Conservation (phyloP, 768 basidiomycete species). For the Leccinum imitatum region DNA sequence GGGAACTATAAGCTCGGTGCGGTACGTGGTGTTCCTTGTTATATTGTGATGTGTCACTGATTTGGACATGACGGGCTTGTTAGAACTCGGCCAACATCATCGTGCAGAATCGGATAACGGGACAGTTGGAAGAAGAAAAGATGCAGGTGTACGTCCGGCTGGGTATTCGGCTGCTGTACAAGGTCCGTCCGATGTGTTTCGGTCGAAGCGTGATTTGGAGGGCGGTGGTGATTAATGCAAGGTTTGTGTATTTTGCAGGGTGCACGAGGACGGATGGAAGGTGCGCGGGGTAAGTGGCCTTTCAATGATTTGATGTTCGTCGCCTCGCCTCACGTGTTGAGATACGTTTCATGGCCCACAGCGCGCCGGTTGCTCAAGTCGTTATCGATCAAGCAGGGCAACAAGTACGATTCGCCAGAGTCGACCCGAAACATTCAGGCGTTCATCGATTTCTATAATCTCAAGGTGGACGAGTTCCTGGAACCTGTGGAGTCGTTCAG, state of each 20-base stretch:
- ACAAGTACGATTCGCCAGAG: slow-evolving; percentile 86
- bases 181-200: slow-evolving; percentile 40
- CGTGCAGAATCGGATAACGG: slow-evolving; percentile 90
- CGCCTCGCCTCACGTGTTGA: neutral
- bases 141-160: slow-evolving; percentile 94
- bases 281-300: slow-evolving; percentile 63
- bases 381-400: slow-evolving; percentile 88
- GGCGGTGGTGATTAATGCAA: neutral
- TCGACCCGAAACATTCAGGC: slow-evolving; percentile 80
- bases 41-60: neutral
- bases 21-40: slow-evolving; percentile 39
- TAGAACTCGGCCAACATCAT: slow-evolving; percentile 98
- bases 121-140: slow-evolving; percentile 95
- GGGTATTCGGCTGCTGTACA: slow-evolving; percentile 91
- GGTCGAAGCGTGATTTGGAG: neutral
- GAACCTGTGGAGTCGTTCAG: slow-evolving; percentile 85
- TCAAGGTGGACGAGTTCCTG: slow-evolving; percentile 78
- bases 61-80: slow-evolving; percentile 1
- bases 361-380: slow-evolving; percentile 73
- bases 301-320: neutral
- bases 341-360: slow-evolving; percentile 49
- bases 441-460: slow-evolving; percentile 88
- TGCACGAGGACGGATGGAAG: slow-evolving; percentile 85
- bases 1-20: slow-evolving; percentile 92
- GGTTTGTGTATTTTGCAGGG: slow-evolving; percentile 45